Evolutionary conservation across 495 filamentous ascomycete genomes (phyloP).

Genomic region (Tuber magnatum): DNA sequence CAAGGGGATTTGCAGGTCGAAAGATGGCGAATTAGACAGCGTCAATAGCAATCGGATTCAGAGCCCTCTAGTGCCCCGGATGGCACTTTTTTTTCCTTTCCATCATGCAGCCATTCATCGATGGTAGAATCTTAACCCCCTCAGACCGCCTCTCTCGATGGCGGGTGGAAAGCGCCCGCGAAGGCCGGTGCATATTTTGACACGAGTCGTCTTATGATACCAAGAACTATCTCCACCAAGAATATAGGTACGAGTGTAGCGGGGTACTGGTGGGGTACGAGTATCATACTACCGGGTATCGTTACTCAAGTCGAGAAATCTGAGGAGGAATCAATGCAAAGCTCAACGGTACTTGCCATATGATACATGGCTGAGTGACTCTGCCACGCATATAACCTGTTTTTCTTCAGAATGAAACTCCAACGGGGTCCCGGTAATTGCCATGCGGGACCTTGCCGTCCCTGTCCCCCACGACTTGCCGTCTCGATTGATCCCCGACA

Average conservation of each 20-base stretch:
- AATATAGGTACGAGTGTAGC: not conserved
- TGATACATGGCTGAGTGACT: not conserved
- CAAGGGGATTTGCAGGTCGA: not conserved
- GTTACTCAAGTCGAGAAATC: not conserved
- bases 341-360: not conserved
- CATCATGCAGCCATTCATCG: not conserved
- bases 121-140: not conserved
- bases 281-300: no score
- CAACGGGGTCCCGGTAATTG: not conserved
- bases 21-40: not conserved
- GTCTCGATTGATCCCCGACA: not conserved
- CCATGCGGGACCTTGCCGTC: not conserved
- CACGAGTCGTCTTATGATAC: not conserved
- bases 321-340: not conserved
- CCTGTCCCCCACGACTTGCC: not conserved
- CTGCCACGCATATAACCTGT: not conserved
- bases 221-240: not conserved
- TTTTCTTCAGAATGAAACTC: not conserved
- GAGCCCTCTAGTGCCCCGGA: not conserved
- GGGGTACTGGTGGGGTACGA: no score
- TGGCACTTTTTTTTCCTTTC: not conserved
- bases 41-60: not conserved
- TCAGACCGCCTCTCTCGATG: not conserved
- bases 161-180: not conserved
- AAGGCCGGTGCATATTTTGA: not conserved